Percentiles rank a stretch among this genome's conserved stretches.
These are phyloP conservation scores for Eustoma russellianum DNA, from an alignment of 257 asterid genomes.

Conservation along the genomic window DNA sequence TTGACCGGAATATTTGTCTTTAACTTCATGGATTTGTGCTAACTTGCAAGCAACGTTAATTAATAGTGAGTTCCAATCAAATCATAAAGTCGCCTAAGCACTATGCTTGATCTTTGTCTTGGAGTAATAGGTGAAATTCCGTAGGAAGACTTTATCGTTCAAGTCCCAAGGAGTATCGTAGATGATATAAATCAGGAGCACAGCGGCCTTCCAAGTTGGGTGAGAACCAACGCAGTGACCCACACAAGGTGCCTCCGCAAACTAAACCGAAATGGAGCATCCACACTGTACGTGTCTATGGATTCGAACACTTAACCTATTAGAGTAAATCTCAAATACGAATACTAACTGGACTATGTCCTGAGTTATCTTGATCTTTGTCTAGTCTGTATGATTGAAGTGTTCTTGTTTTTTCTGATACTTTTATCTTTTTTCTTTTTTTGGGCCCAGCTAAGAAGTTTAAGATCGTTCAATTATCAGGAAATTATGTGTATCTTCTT, in stretches of 20 bases:
- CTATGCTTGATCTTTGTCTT: not conserved
- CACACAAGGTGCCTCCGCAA: no score
- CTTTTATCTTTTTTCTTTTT: not conserved
- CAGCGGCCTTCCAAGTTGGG: no score
- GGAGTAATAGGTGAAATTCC: no score
- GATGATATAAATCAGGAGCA: no score
- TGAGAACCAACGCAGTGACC: no score
- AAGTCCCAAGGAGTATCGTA: no score
- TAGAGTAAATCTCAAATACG: no score
- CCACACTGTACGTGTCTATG: no score
- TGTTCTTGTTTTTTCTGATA: not conserved
- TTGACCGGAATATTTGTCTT: constrained; percentile 3
- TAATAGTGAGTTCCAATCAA: not conserved
- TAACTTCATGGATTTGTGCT: constrained; percentile 2
- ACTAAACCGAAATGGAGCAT: no score
- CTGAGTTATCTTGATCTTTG: not conserved
- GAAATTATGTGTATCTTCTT: not conserved
- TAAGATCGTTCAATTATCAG: not conserved
- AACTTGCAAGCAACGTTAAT: constrained; percentile 1
- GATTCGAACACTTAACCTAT: no score
- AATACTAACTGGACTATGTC: no score
- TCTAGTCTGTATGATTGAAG: not conserved
- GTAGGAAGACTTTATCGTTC: no score
- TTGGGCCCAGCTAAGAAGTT: not conserved
- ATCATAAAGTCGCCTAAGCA: not conserved